These are phyloP conservation scores for Craspedostauros australis DNA, from an alignment of 108 stramenopile genomes.

Conservation along the genomic window DNA sequence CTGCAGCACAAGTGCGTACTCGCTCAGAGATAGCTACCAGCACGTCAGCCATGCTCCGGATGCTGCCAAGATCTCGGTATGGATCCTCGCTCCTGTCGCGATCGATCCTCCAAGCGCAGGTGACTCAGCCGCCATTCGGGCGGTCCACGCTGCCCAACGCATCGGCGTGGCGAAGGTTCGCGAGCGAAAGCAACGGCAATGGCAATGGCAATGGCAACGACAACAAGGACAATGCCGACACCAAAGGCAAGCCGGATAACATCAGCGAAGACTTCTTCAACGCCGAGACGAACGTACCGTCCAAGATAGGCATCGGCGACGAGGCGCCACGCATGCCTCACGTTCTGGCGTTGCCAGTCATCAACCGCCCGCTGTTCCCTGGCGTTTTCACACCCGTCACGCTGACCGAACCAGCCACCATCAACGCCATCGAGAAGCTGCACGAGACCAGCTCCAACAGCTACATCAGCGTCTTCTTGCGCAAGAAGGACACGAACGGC, in stretches of 20 bases:
- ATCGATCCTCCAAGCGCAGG: too few species aligned
- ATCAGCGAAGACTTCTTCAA: conserved; percentile 1
- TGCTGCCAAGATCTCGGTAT: too few species aligned
- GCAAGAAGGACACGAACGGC: conserved; percentile 59
- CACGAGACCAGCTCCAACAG: conserved; percentile 27
- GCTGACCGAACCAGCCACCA: conserved; percentile 66
- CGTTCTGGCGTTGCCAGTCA: conserved; percentile 69
- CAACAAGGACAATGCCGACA: conserved; percentile 29
- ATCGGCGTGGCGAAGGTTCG: too few species aligned
- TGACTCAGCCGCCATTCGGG: too few species aligned
- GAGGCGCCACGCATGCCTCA: conserved; percentile 79
- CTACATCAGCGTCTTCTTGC: conserved; percentile 71
- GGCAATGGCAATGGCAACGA: background rate
- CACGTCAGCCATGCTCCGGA: too few species aligned
- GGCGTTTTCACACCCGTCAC: conserved; percentile 71
- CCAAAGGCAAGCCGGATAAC: background rate
- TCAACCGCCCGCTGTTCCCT: conserved; percentile 74
- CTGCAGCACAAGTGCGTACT: too few species aligned
- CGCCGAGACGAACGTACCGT: conserved; percentile 11
- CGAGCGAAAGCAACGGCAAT: background rate
- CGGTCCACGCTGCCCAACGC: too few species aligned
- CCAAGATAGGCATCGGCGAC: conserved; percentile 58
- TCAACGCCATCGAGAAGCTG: conserved; percentile 65
- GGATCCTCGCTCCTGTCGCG: too few species aligned
- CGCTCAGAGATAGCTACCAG: too few species aligned